Evolutionary conservation across 495 filamentous ascomycete genomes (phyloP), one percentile per base, ranked within the genome.

Genomic region (Neurospora hispaniola): DNA sequence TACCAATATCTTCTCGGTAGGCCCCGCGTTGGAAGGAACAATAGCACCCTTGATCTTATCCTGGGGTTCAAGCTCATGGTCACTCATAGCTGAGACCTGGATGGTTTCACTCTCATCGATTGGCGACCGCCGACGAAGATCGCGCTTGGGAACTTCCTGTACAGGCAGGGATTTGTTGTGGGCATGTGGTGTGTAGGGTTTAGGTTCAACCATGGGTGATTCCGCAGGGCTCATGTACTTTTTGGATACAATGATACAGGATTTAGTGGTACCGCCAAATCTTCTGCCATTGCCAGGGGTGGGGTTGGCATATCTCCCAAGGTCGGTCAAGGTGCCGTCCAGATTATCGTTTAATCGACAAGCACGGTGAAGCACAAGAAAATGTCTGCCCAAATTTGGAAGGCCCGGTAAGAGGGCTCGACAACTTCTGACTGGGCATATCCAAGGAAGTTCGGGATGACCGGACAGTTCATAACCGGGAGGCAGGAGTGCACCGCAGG

Each of bases 361-460:
- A 1, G 73, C 74, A 16, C 74, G 75, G 43, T 79, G 77, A 0
- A 39, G 11, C 23, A 78, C 76, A 69, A 71, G 73, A 59, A 78
- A 81, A 27, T 81, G 80, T 43, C 69, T 72, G 9, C 75, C 75
- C 14, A 81, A 44, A 9, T 79, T 76, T 0, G 16, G 6, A 2
- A 81, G 69, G 7, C 42, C 74, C 4, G 73, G 38, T 42, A 78
- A 75, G 38, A 76, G 5, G 31, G 59, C 69, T 20, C 79, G 71
- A 69, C 80, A 81, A 6, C 73, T 75, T n/a, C 80, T 73, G 5
- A 80, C 48, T 3, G 79, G 79, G 66, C 80, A 81, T 11, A 80
- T 74, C 80, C 80, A 81, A 0, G 76, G 78, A 42, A 72, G 73
- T 0, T 73, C 41, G 8, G 72, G 74, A 48, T 80, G 14, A 66